Evolutionary conservation across 179 eudicot genomes (phyloP), one percentile per base, ranked within the genome.

Genomic region (Silene coronaria): DNA sequence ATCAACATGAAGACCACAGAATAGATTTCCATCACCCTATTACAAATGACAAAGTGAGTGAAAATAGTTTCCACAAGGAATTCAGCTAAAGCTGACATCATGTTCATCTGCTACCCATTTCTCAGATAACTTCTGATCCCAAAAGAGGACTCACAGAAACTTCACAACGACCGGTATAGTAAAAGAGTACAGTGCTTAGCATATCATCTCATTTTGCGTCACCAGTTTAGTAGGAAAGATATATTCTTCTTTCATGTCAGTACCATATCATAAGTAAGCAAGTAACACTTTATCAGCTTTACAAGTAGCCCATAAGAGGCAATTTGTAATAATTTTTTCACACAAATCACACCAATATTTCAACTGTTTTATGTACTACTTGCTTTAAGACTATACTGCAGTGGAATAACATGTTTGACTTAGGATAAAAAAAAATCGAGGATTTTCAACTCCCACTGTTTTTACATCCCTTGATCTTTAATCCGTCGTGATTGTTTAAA

Each of bases 1-100:
- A 75, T 92, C 97, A 75, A 92, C 89, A 85, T 95, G 97, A 30
- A 95, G 93, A 65, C 99, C 99, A 81, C 89, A 91, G 82, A 79
- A 95, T 74, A 91, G 85, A 75, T 78, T 77, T 76, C 97, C 97
- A 84, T 95, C 95, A 65, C 97, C 99, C 99, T 95, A 87, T 69
- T 72, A 74, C 81, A 21, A 76, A 71, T 6, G 23, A 34, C 28
- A 12, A 38, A 23, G 45, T 53, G 1, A 22, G n/a, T 22, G 22
- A 76, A n/a, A 23, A 59, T 65, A 66, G 13, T 64, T 27, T 21
- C 34, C 24, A 67, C 55, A 59, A 58, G 48, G 5, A 27, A 42
- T 46, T 19, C 60, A 22, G 51, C 64, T 24, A 26, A 64, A 17
- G 23, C 73, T 38, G 30, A 58, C 69, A 72, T 16, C 66, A 24